These are phyloP conservation scores for Populus ilicifolia DNA, from an alignment of 345 rosid species.

Conservation along the genomic window DNA sequence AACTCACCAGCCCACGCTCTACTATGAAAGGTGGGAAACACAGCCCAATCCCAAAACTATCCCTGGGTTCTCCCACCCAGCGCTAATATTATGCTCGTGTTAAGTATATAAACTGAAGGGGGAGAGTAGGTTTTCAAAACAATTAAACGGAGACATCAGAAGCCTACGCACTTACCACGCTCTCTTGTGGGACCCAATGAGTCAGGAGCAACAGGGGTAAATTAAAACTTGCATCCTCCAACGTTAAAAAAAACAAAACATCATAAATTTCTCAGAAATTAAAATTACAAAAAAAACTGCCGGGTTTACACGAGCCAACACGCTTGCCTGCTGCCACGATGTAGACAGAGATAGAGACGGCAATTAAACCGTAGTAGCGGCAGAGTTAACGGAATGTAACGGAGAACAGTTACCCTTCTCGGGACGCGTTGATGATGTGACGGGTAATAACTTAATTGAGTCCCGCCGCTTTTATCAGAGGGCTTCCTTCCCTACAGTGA, in stretches of 20 bases:
- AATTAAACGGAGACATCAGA: not conserved
- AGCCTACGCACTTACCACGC: conserved; percentile 5
- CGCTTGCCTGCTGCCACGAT: conserved; percentile 41
- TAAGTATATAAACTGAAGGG: not conserved
- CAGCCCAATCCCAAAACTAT: not conserved
- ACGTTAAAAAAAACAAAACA: not conserved
- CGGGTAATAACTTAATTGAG: not conserved
- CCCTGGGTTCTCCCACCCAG: not conserved
- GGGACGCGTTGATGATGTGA: conserved; percentile 9
- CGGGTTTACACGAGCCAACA: conserved; percentile 36
- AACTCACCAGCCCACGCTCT: not conserved
- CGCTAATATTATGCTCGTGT: not conserved
- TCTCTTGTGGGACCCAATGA: conserved; percentile 19
- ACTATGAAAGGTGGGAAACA: not conserved
- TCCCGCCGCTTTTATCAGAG: conserved; percentile 23
- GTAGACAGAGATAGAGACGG: conserved; percentile 32
- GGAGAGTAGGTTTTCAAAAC: not conserved
- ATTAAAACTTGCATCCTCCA: not conserved
- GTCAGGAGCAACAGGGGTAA: conserved; percentile 16
- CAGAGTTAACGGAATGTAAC: conserved; percentile 11
- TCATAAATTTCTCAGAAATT: not conserved
- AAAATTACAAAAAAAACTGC: conserved; percentile 4
- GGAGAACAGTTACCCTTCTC: not conserved
- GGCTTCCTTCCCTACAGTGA: conserved; percentile 8
- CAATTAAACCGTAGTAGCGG: conserved; percentile 8